A percentile compares a stretch with the other conserved stretches of the same genome.
phyloP scores from a whole-genome alignment of 805 yeast species.

The Candida chilensis region DNA sequence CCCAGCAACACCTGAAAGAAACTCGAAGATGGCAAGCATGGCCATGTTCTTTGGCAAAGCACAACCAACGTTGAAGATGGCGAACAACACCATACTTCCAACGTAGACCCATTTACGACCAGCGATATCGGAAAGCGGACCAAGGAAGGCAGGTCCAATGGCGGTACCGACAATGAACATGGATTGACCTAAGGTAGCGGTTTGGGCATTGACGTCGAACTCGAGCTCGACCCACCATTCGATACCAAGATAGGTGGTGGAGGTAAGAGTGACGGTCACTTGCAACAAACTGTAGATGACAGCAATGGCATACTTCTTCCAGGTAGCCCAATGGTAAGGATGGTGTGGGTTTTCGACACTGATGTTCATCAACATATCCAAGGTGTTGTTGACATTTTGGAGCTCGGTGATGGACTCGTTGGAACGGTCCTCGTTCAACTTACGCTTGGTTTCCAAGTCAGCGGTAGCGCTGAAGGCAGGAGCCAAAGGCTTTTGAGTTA shows the following conservation, averaged over 20 bases:
- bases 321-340: conserved; percentile 17
- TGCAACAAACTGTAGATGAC: conserved; percentile 16
- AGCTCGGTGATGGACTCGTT: neutral
- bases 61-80: conserved; percentile 19
- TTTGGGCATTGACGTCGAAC: conserved; percentile 14
- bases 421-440: neutral
- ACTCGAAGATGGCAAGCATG: conserved; percentile 19
- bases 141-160: conserved; percentile 21
- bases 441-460: neutral
- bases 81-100: conserved; percentile 13
- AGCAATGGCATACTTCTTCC: conserved; percentile 12
- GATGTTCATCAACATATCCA: conserved; percentile 1
- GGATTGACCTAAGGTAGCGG: conserved; percentile 21
- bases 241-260: conserved; percentile 19
- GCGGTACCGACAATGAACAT: conserved; percentile 24
- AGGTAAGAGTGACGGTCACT: conserved; percentile 17
- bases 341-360: conserved; percentile 16
- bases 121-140: conserved; percentile 23
- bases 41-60: conserved; percentile 21
- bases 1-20: conserved; percentile 18
- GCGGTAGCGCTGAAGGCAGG: too few relatives aligned
- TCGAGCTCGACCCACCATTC: conserved; percentile 15
- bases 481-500: too few relatives aligned
- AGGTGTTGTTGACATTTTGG: neutral
- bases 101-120: conserved; percentile 27